These are phyloP conservation scores for Houttuynia cordata DNA, from an alignment of 164 flowering plant genomes.

Conservation along the genomic window DNA sequence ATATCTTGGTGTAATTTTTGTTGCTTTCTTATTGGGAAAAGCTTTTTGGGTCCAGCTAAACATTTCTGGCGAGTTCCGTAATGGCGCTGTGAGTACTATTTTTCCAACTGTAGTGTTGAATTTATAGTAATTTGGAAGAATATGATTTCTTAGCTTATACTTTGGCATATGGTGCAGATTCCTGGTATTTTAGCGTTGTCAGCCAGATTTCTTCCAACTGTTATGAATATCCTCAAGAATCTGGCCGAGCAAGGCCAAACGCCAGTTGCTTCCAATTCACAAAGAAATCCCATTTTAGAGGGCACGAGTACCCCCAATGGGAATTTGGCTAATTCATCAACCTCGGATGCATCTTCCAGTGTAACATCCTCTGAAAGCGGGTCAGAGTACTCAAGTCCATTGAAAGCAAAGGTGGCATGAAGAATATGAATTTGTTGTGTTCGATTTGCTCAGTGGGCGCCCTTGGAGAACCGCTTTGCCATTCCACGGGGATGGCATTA, in stretches of 20 bases:
- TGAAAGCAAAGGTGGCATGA: conserved; percentile 27
- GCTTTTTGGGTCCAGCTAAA: conserved; percentile 89
- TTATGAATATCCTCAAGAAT: conserved; percentile 70
- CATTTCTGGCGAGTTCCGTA: conserved; percentile 64
- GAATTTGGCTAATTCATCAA: conserved; percentile 7
- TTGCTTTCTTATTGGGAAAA: conserved; percentile 48
- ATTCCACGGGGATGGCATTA: too few relatives aligned
- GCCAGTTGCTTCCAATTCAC: conserved; percentile 32
- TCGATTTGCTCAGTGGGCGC: not conserved
- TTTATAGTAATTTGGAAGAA: too few relatives aligned
- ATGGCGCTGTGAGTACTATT: conserved; percentile 70
- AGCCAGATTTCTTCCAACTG: conserved; percentile 71
- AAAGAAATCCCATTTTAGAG: conserved; percentile 30
- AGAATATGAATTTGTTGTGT: not conserved
- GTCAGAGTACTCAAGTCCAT: conserved; percentile 36
- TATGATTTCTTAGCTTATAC: not conserved
- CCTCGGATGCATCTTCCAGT: conserved; percentile 32
- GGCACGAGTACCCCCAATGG: conserved; percentile 25
- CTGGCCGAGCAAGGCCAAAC: conserved; percentile 67
- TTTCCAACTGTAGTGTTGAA: not conserved
- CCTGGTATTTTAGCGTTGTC: conserved; percentile 81
- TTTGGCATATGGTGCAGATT: conserved; percentile 35
- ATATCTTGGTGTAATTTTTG: conserved; percentile 55
- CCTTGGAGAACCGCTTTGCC: too few relatives aligned
- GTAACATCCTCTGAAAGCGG: conserved; percentile 31